Percentiles rank a stretch among this genome's conserved stretches.
These are phyloP conservation scores for Spathaspora sp. DNA, from an alignment of 805 yeast species.

Conservation along the genomic window DNA sequence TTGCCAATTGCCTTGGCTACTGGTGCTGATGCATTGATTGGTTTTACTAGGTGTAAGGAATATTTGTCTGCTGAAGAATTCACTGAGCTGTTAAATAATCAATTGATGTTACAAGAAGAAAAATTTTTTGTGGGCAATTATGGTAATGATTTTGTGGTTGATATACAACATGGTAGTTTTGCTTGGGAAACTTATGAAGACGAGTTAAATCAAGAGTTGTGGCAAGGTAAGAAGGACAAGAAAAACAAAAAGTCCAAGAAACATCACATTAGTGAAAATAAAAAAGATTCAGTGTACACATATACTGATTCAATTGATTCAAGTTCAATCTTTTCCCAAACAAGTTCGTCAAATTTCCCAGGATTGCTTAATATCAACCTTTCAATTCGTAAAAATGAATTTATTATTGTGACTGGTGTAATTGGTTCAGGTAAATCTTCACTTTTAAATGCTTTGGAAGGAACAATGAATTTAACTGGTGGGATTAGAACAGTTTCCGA, in stretches of 20 bases:
- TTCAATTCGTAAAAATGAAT: slow-evolving; percentile 27
- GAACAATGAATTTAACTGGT: slow-evolving; percentile 29
- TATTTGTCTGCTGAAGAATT: slow-evolving; percentile 24
- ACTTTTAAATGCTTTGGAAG: slow-evolving; percentile 36
- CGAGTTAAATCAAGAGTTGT: slow-evolving; percentile 17
- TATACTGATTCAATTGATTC: background rate
- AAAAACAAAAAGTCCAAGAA: slow-evolving; percentile 4
- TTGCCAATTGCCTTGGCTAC: slow-evolving; percentile 43
- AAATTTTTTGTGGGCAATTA: slow-evolving; percentile 3
- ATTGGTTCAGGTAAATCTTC: slow-evolving; percentile 45
- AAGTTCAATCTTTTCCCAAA: background rate
- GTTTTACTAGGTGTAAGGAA: slow-evolving; percentile 27
- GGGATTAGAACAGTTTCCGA: slow-evolving; percentile 25
- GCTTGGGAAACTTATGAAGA: slow-evolving; percentile 29
- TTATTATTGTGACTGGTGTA: slow-evolving; percentile 39
- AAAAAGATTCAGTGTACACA: background rate
- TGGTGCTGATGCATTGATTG: slow-evolving; percentile 43
- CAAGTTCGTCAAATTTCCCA: slow-evolving; percentile 14
- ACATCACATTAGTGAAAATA: background rate
- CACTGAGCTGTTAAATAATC: slow-evolving; percentile 11
- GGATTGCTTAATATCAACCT: slow-evolving; percentile 34
- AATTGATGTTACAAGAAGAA: slow-evolving; percentile 6
- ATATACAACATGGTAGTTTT: slow-evolving; percentile 25
- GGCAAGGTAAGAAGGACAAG: slow-evolving; percentile 18
- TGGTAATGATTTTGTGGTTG: slow-evolving; percentile 10